phyloP scores from a whole-genome alignment of 768 basidiomycete genomes.

The Coprinopsis sp. region DNA sequence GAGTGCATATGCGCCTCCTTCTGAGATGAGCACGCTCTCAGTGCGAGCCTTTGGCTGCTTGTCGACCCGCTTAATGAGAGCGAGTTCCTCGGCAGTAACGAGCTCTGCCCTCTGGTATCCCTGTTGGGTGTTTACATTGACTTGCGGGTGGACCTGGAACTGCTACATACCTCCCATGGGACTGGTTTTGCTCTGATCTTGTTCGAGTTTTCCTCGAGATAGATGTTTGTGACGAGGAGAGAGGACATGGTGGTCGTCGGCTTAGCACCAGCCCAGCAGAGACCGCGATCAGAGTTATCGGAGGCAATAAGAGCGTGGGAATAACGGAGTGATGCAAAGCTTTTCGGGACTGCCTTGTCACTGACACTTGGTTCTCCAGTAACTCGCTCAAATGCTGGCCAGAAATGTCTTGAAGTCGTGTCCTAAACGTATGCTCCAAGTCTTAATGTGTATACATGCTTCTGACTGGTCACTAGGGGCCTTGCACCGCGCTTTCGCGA shows the following conservation, averaged over 20 bases:
- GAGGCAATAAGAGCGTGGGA: constrained; percentile 4
- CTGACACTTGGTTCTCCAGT: not conserved
- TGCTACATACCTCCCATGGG: constrained; percentile 82
- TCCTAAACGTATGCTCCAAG: constrained; percentile 1
- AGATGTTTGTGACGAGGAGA: constrained; percentile 72
- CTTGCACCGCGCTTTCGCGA: constrained; percentile 39
- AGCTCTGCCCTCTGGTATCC: constrained; percentile 93
- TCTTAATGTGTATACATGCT: not conserved
- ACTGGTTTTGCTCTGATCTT: constrained; percentile 90
- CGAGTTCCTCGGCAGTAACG: constrained; percentile 82
- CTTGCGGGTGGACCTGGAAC: not conserved
- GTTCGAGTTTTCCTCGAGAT: constrained; percentile 80
- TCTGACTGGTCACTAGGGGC: constrained; percentile 1
- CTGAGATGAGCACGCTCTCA: constrained; percentile 75
- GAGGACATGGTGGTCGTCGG: constrained; percentile 51
- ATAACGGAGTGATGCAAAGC: not conserved
- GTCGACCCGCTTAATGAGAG: constrained; percentile 87
- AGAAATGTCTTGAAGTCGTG: constrained; percentile 9
- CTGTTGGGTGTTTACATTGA: constrained; percentile 36
- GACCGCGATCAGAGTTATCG: not conserved
- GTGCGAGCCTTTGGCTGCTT: constrained; percentile 69
- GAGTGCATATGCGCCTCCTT: constrained; percentile 78
- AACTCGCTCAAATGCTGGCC: constrained; percentile 2
- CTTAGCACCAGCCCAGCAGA: constrained; percentile 4
- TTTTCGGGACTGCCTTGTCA: not conserved